phyloP scores from a whole-genome alignment of 768 basidiomycete species.

The Pleurotus sapidus region DNA sequence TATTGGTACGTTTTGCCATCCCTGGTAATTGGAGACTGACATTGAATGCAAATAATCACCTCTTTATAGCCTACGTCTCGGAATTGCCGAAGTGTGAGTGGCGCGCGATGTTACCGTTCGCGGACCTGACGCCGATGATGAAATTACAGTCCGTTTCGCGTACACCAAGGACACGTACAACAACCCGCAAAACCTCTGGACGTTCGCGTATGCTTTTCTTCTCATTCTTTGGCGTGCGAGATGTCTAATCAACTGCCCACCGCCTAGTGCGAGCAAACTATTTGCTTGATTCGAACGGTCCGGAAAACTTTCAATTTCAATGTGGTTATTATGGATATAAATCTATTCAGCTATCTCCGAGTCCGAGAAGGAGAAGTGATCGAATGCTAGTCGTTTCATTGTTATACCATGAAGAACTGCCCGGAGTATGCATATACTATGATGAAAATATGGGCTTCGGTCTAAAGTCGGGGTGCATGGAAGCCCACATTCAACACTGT shows the following conservation, averaged over 20 bases:
- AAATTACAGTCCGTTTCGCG: constrained; percentile 49
- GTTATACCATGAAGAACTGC: background rate
- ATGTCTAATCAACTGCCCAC: background rate
- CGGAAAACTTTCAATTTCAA: background rate
- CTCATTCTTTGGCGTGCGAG: background rate
- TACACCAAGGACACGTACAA: constrained; percentile 64
- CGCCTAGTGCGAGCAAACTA: constrained; percentile 8
- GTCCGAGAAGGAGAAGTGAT: background rate
- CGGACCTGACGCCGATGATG: background rate
- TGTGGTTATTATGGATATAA: background rate
- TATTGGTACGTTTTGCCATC: constrained; percentile 26
- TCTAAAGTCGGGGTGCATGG: background rate
- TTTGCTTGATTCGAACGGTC: constrained; percentile 5
- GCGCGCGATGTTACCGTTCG: background rate
- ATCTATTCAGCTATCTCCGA: background rate
- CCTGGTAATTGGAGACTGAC: background rate
- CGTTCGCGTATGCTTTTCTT: constrained; percentile 44
- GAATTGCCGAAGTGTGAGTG: constrained; percentile 33
- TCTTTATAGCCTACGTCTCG: constrained; percentile 36
- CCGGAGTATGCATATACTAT: background rate
- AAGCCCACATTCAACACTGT: too few species aligned
- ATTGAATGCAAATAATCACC: background rate
- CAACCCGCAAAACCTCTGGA: constrained; percentile 60
- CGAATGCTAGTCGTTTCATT: background rate
- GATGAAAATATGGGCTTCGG: background rate